phyloP scores from a whole-genome alignment of 805 yeast genomes.

The Teunomyces barrocoloradensis region DNA sequence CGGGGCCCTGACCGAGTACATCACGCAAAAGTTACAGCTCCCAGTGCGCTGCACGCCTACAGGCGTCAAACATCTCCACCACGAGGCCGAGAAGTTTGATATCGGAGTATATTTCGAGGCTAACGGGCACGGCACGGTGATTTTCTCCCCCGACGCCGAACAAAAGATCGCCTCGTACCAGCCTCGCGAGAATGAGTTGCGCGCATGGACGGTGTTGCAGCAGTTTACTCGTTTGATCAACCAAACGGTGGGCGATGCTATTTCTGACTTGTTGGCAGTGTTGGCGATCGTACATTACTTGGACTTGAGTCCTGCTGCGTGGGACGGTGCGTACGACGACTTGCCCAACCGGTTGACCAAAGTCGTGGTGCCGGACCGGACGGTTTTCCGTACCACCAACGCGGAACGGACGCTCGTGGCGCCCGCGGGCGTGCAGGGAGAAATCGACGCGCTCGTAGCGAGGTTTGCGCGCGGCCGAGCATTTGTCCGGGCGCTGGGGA shows the following conservation, averaged over 20 bases:
- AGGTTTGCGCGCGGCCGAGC: slow-evolving; percentile 66
- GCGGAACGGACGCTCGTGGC: slow-evolving; percentile 81
- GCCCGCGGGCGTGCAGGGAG: slow-evolving; percentile 74
- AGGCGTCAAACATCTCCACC: slow-evolving; percentile 95
- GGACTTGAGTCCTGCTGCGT: slow-evolving; percentile 57
- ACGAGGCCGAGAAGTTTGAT: slow-evolving; percentile 81
- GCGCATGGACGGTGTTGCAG: slow-evolving; percentile 41
- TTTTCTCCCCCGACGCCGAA: slow-evolving; percentile 60
- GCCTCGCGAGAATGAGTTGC: slow-evolving; percentile 46
- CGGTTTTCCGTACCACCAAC: slow-evolving; percentile 75
- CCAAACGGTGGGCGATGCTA: slow-evolving; percentile 98
- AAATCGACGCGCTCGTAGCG: slow-evolving; percentile 64
- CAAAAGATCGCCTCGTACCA: slow-evolving; percentile 29
- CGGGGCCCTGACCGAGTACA: slow-evolving; percentile 80
- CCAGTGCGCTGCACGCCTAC: slow-evolving; percentile 91
- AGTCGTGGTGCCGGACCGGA: slow-evolving; percentile 80
- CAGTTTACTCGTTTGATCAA: slow-evolving; percentile 73
- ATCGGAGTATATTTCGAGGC: slow-evolving; percentile 97
- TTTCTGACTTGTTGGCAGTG: slow-evolving; percentile 84
- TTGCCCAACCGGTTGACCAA: slow-evolving; percentile 84
- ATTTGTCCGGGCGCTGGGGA: slow-evolving; percentile 95
- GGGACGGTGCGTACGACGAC: slow-evolving; percentile 79
- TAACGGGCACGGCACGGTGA: slow-evolving; percentile 97
- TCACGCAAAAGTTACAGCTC: slow-evolving; percentile 56
- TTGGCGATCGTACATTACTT: slow-evolving; percentile 59